Base-by-base conservation (phyloP, 2,329 filamentous ascomycete species). In the Cytospora paraplurivora region DNA sequence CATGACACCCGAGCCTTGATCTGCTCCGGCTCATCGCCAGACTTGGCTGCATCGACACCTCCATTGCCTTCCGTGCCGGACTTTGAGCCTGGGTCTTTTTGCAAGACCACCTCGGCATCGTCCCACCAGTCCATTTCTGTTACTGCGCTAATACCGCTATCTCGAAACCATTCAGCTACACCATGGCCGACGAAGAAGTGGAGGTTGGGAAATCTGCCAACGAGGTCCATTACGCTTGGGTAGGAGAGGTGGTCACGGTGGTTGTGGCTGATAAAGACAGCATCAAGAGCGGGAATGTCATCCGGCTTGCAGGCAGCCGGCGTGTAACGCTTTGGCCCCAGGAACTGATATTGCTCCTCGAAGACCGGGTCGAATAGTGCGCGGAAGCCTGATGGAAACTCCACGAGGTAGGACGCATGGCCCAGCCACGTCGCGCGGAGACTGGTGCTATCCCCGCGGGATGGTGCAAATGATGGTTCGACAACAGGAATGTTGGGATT, bases 81-180 rank as follows among this genome's bases (percentile, higher is more conserved):
- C 19, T 33, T 11, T 1, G 34, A 11, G 10, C 34, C 15, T 17
- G 34, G 4, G 1, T 2, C 4, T 11, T 44, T 59, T 5, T 59
- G 33, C 34, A 59, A 12, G 8, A 17, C 37, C 7, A 61, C 59
- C 51, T 61, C 59, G 7, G 59, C 59, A 4, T 61, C 51, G 1
- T 91, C 85, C 89, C 89, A 92, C 89, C 89, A 92, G 73, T 92
- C 89, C 68, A 92, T 71, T 72, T 92, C 89, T 0, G 85, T 88
- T 21, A 88, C 81, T 59, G 58, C 27, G 0, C 58, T 56, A 19
- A 91, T 84, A 0, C 85, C 87, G 53, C 78, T 81, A 12, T 80
- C 76, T 5, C 77, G 72, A 69, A 92, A 91, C 88, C 88, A 91
- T 38, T 79, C 71, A 72, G 86, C 86, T 68, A 89, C 87, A 11